Base-by-base conservation (phyloP, 441 rosid species). In the Iberis amara region DNA sequence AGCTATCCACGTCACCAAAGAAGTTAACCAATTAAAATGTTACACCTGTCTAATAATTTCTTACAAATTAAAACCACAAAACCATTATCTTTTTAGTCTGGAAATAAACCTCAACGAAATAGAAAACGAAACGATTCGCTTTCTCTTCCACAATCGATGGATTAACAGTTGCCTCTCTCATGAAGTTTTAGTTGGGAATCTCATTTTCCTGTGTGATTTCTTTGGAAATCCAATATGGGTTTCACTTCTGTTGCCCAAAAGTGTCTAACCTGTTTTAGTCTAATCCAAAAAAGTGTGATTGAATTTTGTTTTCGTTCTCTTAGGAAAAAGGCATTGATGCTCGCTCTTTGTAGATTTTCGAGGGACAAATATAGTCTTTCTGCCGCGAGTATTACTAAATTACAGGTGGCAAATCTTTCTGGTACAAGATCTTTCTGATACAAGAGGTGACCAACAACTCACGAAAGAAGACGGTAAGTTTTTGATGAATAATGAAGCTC, bases 401-500 rank as follows among this genome's bases (percentile, higher is more conserved):
- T 18, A 18, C 21, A 1, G 21, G 21, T 3, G 3, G 3, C 21
- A 18, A 18, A 18, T 18, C 21, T 18, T 18, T 18, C 21, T 3
- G 21, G 3, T 18, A 18, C 21, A 18, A 18, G 21, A 91, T n/a
- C 21, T 18, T 18, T 18, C 21, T 3, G 21, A 18, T 18, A 18
- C 21, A 18, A 18, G 21, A 91, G 96, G 98, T 92, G 68, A 92
- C 96, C 11, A 92, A 92, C 76, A 96, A 92, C 89, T 92, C 75
- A 92, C 98, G 0, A 86, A 92, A 73, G 98, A 92, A 59, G 98
- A 89, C 56, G 97, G 92, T 38, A 96, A 86, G 72, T 92, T 92
- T 79, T 76, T 92, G 76, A 80, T 89, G 62, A 84, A 86, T 71
- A 68, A 92, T 40, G 97, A 88, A n/a, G 96, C 97, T 43, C 86